These are phyloP conservation scores for Rubia yunnanensis DNA, from an alignment of 257 asterid species.

Conservation along the genomic window DNA sequence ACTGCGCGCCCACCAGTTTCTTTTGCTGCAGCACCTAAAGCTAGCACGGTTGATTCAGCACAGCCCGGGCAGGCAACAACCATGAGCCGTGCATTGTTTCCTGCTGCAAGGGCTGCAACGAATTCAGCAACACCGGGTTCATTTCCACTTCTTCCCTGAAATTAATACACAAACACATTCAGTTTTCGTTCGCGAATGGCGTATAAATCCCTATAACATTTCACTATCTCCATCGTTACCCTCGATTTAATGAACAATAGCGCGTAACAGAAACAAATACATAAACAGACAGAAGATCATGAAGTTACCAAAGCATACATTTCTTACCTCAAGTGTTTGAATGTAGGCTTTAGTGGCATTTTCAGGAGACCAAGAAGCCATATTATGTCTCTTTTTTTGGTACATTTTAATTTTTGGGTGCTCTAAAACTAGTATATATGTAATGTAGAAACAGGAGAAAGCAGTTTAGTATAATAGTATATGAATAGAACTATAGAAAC, in stretches of 20 bases:
- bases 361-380: conserved; percentile 29
- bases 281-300: too few species aligned
- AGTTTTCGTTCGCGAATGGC: too few species aligned
- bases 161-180: neutral
- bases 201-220: too few species aligned
- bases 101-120: conserved; percentile 23
- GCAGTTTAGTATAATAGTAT: neutral
- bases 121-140: conserved; percentile 18
- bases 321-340: conserved; percentile 6
- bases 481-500: neutral
- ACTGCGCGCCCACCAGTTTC: conserved; percentile 18
- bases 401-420: neutral
- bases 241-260: too few species aligned
- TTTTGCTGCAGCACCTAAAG: conserved; percentile 18
- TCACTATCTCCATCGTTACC: too few species aligned
- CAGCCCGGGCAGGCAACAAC: conserved; percentile 12
- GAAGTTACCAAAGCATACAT: too few species aligned
- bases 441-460: neutral
- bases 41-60: conserved; percentile 10
- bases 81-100: conserved; percentile 19
- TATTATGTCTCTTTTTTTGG: neutral
- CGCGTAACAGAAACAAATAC: too few species aligned
- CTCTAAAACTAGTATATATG: neutral
- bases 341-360: conserved; percentile 27
- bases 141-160: conserved; percentile 18